phyloP scores from a whole-genome alignment of 441 rosid species.

The Theobroma grandiflorum region DNA sequence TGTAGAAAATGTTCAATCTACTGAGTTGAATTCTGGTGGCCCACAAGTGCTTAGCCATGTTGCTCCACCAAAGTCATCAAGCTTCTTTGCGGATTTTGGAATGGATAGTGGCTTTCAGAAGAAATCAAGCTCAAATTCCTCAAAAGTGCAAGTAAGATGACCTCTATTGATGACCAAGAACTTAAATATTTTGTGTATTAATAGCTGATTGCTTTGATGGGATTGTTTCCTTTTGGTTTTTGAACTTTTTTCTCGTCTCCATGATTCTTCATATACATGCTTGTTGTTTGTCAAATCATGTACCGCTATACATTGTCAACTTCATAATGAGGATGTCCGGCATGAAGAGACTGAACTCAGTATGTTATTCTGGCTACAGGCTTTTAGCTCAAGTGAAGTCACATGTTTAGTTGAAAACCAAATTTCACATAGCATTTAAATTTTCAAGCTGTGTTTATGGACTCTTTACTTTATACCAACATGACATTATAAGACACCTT shows the following conservation, averaged over 20 bases:
- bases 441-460: neutral
- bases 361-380: neutral
- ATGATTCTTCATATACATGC: neutral
- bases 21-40: slow-evolving; percentile 60
- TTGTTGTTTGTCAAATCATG: no score
- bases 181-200: neutral
- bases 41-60: slow-evolving; percentile 82
- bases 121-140: slow-evolving; percentile 68
- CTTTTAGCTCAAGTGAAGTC: slow-evolving; percentile 4
- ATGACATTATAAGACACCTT: neutral
- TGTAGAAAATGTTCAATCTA: slow-evolving; percentile 67
- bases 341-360: neutral
- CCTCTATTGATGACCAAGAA: neutral
- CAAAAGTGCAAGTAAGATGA: slow-evolving; percentile 71
- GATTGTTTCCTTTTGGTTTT: neutral
- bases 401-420: neutral
- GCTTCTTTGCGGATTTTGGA: slow-evolving; percentile 91
- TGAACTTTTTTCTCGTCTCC: neutral
- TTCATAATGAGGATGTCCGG: slow-evolving; percentile 10
- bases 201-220: neutral
- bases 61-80: slow-evolving; percentile 91
- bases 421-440: neutral
- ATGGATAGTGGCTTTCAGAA: slow-evolving; percentile 81
- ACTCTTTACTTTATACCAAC: neutral
- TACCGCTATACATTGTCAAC: neutral